Evolutionary conservation across 2,329 filamentous ascomycete species (phyloP), one percentile per base, ranked within the genome.

Genomic region (Escovopsis sp.): DNA sequence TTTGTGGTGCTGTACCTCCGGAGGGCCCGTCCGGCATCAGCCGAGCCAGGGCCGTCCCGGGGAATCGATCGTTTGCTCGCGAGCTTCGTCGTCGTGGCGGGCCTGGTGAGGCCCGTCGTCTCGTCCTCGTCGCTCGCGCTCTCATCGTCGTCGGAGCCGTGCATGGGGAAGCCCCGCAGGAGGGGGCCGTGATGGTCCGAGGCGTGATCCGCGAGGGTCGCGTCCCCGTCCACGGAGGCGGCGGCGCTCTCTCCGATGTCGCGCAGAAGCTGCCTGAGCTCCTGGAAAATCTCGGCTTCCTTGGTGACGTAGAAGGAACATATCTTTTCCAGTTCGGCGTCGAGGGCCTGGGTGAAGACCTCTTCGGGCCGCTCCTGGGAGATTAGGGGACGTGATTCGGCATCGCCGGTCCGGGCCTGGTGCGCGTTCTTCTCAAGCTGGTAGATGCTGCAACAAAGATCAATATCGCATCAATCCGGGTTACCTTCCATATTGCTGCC

Each of bases 311-410:
- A 96, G 60, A 98, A 98, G 1, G 81, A 83, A 53, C 77, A 83
- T 46, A 98, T 86, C 68, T 96, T 96, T 56, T 96, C 88, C 39
- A 98, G 67, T 60, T 98, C 91, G 35, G 82, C 74, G 54, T 93
- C 86, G 14, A 98, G 73, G 34, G 87, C 80, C 48, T 79, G 79
- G 49, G 73, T 72, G 58, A 98, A 98, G 45, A 88, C 72, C 33
- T 76, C 72, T 58, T 96, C 88, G 12, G 87, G 81, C 45, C 93
- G 81, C 44, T 75, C 73, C 42, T 71, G 70, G 45, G 71, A 67
- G 45, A 98, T 80, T 34, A 98, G 74, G 5, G 91, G 87, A 10
- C 87, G 81, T 7, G 80, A 81, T 66, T 98, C 91, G 52, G 79
- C 74, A 64, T 96, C 89, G 27, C 74, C 67, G 42, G 62, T 59